Evolutionary conservation across 2,329 filamentous ascomycete species (phyloP).

Genomic region (Botrytis galanthina): DNA sequence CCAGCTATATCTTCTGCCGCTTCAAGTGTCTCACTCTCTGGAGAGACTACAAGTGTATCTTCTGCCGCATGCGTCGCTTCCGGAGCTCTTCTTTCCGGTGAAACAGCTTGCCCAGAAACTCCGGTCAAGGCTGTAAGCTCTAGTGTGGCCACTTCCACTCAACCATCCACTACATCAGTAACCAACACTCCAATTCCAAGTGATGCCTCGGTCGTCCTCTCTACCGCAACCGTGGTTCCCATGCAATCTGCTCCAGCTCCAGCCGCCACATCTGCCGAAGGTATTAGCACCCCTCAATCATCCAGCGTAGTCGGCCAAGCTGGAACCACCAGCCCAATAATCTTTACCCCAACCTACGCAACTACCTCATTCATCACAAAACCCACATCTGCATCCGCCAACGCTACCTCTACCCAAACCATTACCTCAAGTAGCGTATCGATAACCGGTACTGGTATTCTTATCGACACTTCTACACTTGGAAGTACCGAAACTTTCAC

Average conservation of each 20-base stretch:
- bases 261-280: not conserved
- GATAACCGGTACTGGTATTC: not conserved
- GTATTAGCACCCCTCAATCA: not conserved
- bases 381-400: not conserved
- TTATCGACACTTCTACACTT: constrained; percentile 6
- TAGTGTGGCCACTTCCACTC: not conserved
- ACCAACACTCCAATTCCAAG: not conserved
- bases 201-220: not conserved
- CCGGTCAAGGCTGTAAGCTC: not conserved
- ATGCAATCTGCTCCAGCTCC: not conserved
- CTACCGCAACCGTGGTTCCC: not conserved
- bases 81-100: not conserved
- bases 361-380: constrained; percentile 9
- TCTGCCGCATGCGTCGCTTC: not conserved
- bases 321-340: not conserved
- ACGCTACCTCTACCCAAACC: not conserved
- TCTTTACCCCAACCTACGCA: not conserved
- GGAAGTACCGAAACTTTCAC: constrained; percentile 4
- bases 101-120: not conserved
- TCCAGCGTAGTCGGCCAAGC: not conserved
- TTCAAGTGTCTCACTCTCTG: no score
- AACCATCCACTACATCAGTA: not conserved
- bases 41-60: not conserved
- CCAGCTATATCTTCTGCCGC: not conserved
- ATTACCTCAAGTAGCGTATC: not conserved